Base-by-base conservation (phyloP, 306 rosid genomes). In the Cercis canadensis region DNA sequence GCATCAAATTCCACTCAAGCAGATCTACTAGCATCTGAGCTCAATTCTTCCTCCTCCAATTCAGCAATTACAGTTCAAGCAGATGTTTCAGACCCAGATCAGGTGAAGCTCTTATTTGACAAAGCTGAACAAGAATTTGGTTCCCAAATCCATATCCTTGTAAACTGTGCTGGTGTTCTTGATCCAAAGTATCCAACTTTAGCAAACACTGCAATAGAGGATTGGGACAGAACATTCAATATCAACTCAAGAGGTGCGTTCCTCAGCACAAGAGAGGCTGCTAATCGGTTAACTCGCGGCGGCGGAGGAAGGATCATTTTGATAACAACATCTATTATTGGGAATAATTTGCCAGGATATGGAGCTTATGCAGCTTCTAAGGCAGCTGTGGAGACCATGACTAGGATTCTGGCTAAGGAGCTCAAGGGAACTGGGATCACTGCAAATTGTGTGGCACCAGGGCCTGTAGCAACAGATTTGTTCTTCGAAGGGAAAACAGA, bases 381-480 rank as follows among this genome's bases (percentile, higher is more conserved):
- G 71, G 85, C 88, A 0, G 86, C 88, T 0, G 86, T 78, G 57
- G 91, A 86, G 63, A 52, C 85, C 0, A 81, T 83, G 84, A n/a
- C 79, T 0, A 86, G 78, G 72, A 67, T 81, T 4, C 41, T 74
- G 29, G 90, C 90, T 0, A 86, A 86, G 83, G 90, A 83, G 79
- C 63, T 86, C n/a, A 83, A 71, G 69, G 88, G 88, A 6, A 78
- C 43, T 0, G 69, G 82, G 21, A 68, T 83, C 0, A 78, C 88
- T 0, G 84, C 80, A 0, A 86, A 86, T 47, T 83, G 81, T 53
- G 76, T 86, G 8, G 88, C 88, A 0, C 86, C 86, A 0, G 90
- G 90, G 9, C 86, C 88, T 0, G 61, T 76, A 0, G 90, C 84
- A 0, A 86, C 86, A 0, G 88, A 86, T 6, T 3, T 86, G 57